phyloP scores from a whole-genome alignment of 1,284 basidiomycete species.

The Papiliotrema nemorosa region DNA sequence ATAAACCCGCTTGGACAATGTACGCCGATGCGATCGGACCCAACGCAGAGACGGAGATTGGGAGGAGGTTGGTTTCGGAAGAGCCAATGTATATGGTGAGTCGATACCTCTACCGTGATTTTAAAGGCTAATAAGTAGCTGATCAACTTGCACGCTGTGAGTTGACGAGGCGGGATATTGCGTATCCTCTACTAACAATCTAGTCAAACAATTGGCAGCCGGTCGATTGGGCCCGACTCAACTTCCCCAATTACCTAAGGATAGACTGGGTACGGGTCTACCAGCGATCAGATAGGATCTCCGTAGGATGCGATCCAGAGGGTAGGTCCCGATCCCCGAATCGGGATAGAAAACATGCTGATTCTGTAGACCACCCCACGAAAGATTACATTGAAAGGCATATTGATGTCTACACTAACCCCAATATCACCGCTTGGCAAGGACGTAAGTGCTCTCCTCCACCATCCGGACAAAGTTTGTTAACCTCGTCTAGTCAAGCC shows the following conservation, averaged over 20 bases:
- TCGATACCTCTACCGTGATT: slow-evolving; percentile 22
- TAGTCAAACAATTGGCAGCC: slow-evolving; percentile 50
- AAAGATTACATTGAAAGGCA: slow-evolving; percentile 43
- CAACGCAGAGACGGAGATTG: slow-evolving; percentile 57
- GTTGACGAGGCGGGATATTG: slow-evolving; percentile 42
- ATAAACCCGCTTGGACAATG: slow-evolving; percentile 55
- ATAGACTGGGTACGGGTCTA: slow-evolving; percentile 53
- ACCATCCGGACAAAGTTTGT: not conserved
- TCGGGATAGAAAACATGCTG: slow-evolving; percentile 4
- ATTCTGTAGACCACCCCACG: slow-evolving; percentile 38
- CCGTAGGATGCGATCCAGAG: slow-evolving; percentile 41
- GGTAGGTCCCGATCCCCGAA: slow-evolving; percentile 22
- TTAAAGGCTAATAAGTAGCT: slow-evolving; percentile 10
- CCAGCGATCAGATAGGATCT: slow-evolving; percentile 47
- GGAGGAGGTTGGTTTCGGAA: slow-evolving; percentile 66
- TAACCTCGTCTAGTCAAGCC: not conserved
- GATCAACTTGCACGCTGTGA: slow-evolving; percentile 52
- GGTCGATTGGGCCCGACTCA: slow-evolving; percentile 45
- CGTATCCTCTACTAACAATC: too few relatives aligned
- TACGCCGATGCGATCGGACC: slow-evolving; percentile 58
- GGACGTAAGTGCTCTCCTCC: not conserved
- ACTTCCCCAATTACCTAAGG: slow-evolving; percentile 50
- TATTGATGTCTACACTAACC: slow-evolving; percentile 39
- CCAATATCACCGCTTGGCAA: slow-evolving; percentile 48
- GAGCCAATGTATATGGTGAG: slow-evolving; percentile 64